Evolutionary conservation across 1,139 yeast genomes (phyloP), one percentile per base, ranked within the genome.

Genomic region (Pichia inconspicua): DNA sequence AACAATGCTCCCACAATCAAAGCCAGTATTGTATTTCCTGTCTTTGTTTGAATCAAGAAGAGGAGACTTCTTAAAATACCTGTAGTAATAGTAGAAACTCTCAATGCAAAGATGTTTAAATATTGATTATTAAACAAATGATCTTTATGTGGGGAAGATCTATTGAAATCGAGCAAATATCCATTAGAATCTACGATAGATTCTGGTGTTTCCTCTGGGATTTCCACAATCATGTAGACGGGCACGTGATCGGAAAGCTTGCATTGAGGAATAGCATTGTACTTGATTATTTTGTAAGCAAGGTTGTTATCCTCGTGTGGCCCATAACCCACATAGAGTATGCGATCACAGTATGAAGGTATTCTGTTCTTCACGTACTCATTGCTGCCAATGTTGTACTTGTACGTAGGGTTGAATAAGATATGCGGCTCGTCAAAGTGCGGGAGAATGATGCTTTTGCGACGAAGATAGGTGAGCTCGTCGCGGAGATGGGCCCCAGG

Each of bases 301-400:
- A 10, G 25, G 15, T 15, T 19, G 11, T 8, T 32, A 32, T 10
- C 11, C 5, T 15, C 38, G 17, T 8, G n/a, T 19, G 50, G 47
- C 2, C 53, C 55, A 15, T 81, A 80, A 0, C 72, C 63, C 50
- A 77, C 75, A 58, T 69, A 86, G 42, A 89, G 62, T 4, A 89
- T 77, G 46, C 97, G 68, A 62, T 89, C 97, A 64, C 96, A 88
- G 95, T 96, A 89, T 4, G 95, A 83, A 0, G 96, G 95, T 2
- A 72, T 70, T 50, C 96, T 67, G 54, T 79, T 82, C 5, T 64
- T 46, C 54, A 78, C 76, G 63, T 77, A 84, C n/a, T 68, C 67
- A 8, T 72, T 71, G 0, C 78, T 72, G 19, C 77, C 76, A 4
- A 72, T 53, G 45, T 66, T 63, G 60, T 70, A 85, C 65, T 89